Evolutionary conservation across 1,284 basidiomycete genomes (phyloP), one percentile per base, ranked within the genome.

Genomic region (Lignosus rhinocerotis): DNA sequence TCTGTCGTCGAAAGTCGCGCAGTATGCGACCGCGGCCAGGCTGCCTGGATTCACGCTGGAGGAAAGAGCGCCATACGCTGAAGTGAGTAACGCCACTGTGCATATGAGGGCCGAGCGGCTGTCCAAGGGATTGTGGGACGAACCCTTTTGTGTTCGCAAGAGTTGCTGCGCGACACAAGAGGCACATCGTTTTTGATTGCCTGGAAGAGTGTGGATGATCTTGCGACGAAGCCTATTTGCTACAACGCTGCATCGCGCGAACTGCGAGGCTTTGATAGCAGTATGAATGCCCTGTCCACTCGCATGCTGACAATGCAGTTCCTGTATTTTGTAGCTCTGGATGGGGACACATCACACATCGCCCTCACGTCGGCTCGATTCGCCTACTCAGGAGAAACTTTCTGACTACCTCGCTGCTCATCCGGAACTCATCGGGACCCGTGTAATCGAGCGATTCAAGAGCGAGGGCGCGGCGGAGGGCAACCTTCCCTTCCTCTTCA

Each of bases 291-390:
- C 25, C 25, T 25, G 25, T 25, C 25, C 25, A 4, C 25, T 25
- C 25, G 4, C n/a, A 8, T 36, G 33, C 58, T 62, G 50, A 56
- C 65, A 48, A 55, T 16, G 16, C 30, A 42, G 49, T 60, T 45
- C 57, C 47, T 17, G 16, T 39, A 45, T 39, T 33, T 53, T 8
- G 51, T 68, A 96, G 93, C 78, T 97, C 45, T 99, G 97, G 97
- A 99, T 99, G 96, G 97, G 97, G 16, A 98, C 97, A 0, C 97
- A 99, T 70, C 84, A 93, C 1, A 92, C 84, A 25, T 85, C 94
- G 10, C 96, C 96, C 0, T 95, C 94, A 2, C 83, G 78, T 47
- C 58, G 69, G 33, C 58, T 60, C 2, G 51, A 56, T 32, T 62
- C 77, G 11, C 76, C 75, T 3, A 75, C 80, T 25, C 74, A 75